Percentiles rank a stretch among this genome's conserved stretches.
These are phyloP conservation scores for Pseudotulostoma volvatum DNA, from an alignment of 495 filamentous ascomycete genomes.

Conservation along the genomic window DNA sequence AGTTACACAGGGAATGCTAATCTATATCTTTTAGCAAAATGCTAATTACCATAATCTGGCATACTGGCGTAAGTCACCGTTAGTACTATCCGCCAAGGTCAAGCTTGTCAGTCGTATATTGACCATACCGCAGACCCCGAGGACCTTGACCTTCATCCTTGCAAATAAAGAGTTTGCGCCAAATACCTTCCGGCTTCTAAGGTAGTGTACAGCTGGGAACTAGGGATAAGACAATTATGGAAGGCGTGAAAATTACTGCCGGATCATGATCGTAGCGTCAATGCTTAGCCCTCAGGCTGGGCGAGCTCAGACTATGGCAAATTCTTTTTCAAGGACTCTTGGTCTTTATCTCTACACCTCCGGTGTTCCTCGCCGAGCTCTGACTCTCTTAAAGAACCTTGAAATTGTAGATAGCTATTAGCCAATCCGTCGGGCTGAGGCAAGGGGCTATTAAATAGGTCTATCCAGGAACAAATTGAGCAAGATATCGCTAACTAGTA, in stretches of 20 bases:
- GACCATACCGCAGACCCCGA: too few species aligned
- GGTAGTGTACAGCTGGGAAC: not conserved
- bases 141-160: constrained; percentile 1
- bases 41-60: too few species aligned
- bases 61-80: too few species aligned
- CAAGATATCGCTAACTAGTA: not conserved
- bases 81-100: too few species aligned
- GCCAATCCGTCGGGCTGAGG: too few species aligned
- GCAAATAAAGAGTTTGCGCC: too few species aligned
- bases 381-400: not conserved
- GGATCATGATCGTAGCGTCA: not conserved
- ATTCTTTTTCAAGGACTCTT: not conserved
- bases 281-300: not conserved
- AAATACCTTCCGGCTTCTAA: too few species aligned
- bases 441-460: not conserved
- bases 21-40: too few species aligned
- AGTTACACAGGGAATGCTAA: too few species aligned
- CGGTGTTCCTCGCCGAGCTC: not conserved
- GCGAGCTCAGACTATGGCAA: not conserved
- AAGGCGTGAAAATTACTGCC: not conserved
- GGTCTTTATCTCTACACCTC: not conserved
- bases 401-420: not conserved
- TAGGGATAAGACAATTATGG: not conserved
- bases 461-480: not conserved
- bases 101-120: too few species aligned